Conservation (phyloP, 495 filamentous ascomycete species). For the Neurospora sp. region DNA sequence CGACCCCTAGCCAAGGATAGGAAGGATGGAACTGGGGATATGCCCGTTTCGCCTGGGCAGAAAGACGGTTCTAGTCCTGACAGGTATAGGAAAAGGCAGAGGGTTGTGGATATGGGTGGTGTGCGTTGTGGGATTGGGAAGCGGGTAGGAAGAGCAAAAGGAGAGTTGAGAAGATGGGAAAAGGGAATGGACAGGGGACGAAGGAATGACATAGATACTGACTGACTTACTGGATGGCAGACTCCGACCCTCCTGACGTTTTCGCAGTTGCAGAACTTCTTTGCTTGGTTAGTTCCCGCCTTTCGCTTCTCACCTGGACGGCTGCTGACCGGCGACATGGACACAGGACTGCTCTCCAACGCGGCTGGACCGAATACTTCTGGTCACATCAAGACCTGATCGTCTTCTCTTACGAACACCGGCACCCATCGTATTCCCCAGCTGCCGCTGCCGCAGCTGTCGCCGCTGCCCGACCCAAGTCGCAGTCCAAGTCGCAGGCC, state of each 20-base stretch:
- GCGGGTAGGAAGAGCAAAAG: not conserved
- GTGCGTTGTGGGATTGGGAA: not conserved
- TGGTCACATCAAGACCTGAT: slow-evolving; percentile 52
- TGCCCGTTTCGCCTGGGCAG: not conserved
- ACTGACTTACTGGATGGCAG: not conserved
- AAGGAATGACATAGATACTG: not conserved
- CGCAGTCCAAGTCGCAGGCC: not conserved
- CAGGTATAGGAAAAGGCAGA: not conserved
- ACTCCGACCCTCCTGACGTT: slow-evolving; percentile 53
- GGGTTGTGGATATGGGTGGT: not conserved
- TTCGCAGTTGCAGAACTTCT: slow-evolving; percentile 54
- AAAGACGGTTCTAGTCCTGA: no score
- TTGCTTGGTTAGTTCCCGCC: slow-evolving; percentile 17
- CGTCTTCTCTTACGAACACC: slow-evolving; percentile 36
- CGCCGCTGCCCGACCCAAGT: not conserved
- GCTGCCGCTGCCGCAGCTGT: not conserved
- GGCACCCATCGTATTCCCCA: not conserved
- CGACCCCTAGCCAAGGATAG: not conserved
- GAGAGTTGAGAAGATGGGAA: not conserved
- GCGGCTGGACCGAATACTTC: slow-evolving; percentile 45
- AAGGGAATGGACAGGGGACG: not conserved
- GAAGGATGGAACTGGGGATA: not conserved
- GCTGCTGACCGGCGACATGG: not conserved
- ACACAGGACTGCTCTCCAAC: slow-evolving; percentile 30
- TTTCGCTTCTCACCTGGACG: not conserved